Conservation (phyloP, 2,329 filamentous ascomycete genomes). For the Ophiosphaerella korrae region DNA sequence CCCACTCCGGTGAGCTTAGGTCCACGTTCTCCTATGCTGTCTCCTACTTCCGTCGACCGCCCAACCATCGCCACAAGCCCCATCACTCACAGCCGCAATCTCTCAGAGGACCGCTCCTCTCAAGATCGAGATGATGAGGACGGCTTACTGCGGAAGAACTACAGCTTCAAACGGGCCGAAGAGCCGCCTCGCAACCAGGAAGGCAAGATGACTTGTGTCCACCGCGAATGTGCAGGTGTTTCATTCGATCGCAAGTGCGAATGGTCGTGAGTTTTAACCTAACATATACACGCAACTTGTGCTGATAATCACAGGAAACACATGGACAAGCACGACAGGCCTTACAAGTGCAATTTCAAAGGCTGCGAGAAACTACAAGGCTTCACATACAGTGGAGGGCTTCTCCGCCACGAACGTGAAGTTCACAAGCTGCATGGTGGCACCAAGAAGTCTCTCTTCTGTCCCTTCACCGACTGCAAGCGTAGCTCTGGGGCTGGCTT, state of each 20-base stretch:
- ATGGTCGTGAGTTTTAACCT: slow-evolving; percentile 76
- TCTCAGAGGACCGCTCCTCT: slow-evolving; percentile 37
- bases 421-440: slow-evolving; percentile 91
- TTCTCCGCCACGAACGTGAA: slow-evolving; percentile 88
- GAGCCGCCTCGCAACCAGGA: slow-evolving; percentile 67
- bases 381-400: slow-evolving; percentile 92
- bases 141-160: slow-evolving; percentile 42
- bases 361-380: slow-evolving; percentile 90
- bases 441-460: slow-evolving; percentile 84
- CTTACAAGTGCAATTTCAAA: slow-evolving; percentile 82
- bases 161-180: slow-evolving; percentile 48
- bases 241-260: slow-evolving; percentile 85
- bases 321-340: slow-evolving; percentile 96
- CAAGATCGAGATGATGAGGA: slow-evolving; percentile 38
- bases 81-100: slow-evolving; percentile 21
- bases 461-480: slow-evolving; percentile 86
- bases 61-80: slow-evolving; percentile 29
- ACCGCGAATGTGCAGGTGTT: slow-evolving; percentile 68
- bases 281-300: slow-evolving; percentile 2
- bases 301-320: slow-evolving; percentile 71
- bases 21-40: slow-evolving; percentile 34
- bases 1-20: slow-evolving; percentile 42
- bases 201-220: slow-evolving; percentile 77
- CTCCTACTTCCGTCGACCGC: slow-evolving; percentile 30
- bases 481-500: slow-evolving; percentile 87